Evolutionary conservation across 2,329 filamentous ascomycete species (phyloP).

Genomic region (Botrytis hyacinthi): DNA sequence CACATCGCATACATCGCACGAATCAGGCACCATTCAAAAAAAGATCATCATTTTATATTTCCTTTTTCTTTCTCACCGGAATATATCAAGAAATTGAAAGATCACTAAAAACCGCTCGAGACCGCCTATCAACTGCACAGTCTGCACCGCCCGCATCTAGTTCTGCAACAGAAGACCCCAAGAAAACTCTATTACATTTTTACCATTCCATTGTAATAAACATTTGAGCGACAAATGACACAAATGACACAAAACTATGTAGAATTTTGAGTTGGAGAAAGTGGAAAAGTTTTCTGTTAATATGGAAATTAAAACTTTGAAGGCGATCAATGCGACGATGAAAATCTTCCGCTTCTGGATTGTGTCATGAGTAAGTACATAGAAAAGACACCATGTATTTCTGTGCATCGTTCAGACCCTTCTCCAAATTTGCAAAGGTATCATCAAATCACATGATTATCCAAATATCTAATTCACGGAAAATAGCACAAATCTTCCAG

Average conservation of each 20-base stretch:
- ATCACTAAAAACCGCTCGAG: background rate
- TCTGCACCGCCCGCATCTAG: background rate
- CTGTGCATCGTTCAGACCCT: background rate
- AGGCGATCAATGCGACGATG: background rate
- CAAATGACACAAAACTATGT: background rate
- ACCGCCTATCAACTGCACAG: background rate
- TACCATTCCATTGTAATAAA: background rate
- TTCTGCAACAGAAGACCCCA: conserved; percentile 3
- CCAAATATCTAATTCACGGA: background rate
- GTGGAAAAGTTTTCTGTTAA: background rate
- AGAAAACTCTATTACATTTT: conserved; percentile 3
- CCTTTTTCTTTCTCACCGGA: background rate
- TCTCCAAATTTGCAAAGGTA: background rate
- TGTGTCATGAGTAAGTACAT: background rate
- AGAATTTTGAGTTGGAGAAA: background rate
- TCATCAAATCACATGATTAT: conserved; percentile 2
- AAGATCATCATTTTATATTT: background rate
- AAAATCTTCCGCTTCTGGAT: background rate
- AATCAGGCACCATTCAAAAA: background rate
- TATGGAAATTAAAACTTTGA: background rate
- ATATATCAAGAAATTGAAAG: background rate
- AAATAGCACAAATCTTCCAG: background rate
- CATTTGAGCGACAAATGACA: background rate
- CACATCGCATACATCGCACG: background rate
- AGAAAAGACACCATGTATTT: background rate